Evolutionary conservation across 345 rosid species (phyloP).

Genomic region (Linum usitatissimum): DNA sequence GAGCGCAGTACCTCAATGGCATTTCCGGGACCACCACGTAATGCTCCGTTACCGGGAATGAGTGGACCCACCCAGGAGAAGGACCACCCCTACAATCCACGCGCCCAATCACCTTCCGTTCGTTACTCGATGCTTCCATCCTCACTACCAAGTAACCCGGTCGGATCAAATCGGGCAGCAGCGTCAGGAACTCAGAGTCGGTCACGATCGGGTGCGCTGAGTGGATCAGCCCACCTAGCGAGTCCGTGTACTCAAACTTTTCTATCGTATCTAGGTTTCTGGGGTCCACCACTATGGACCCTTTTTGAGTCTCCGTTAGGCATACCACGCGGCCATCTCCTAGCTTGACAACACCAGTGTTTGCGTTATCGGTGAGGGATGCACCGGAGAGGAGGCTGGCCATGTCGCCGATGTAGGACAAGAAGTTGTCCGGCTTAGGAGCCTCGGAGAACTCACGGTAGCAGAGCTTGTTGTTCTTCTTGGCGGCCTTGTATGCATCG

Average conservation of each 20-base stretch:
- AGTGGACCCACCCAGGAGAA: constrained; percentile 94
- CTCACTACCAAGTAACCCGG: constrained; percentile 76
- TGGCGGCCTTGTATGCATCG: constrained; percentile 79
- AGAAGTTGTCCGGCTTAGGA: constrained; percentile 48
- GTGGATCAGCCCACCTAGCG: constrained; percentile 61
- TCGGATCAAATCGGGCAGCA: constrained; percentile 65
- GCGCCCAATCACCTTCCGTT: constrained; percentile 76
- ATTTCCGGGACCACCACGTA: constrained; percentile 81
- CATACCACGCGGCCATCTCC: constrained; percentile 90
- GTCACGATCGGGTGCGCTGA: constrained; percentile 92
- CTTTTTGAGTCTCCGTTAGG: constrained; percentile 87
- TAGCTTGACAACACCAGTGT: constrained; percentile 72
- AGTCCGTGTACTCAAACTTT: constrained; percentile 61
- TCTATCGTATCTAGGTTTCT: constrained; percentile 58
- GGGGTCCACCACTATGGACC: constrained; percentile 64
- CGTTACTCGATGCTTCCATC: constrained; percentile 66
- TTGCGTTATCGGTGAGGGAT: constrained; percentile 83
- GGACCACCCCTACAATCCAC: constrained; percentile 72
- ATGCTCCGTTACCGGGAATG: constrained; percentile 82
- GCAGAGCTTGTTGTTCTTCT: constrained; percentile 51
- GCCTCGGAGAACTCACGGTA: constrained; percentile 89
- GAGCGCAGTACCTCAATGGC: constrained; percentile 77
- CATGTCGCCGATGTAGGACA: constrained; percentile 57
- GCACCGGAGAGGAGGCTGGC: constrained; percentile 75
- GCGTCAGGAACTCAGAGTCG: constrained; percentile 56